Percentiles rank a stretch among this genome's conserved stretches.
These are phyloP conservation scores for Colletotrichum sp. DNA, from an alignment of 2,329 filamentous ascomycete species.

Conservation along the genomic window DNA sequence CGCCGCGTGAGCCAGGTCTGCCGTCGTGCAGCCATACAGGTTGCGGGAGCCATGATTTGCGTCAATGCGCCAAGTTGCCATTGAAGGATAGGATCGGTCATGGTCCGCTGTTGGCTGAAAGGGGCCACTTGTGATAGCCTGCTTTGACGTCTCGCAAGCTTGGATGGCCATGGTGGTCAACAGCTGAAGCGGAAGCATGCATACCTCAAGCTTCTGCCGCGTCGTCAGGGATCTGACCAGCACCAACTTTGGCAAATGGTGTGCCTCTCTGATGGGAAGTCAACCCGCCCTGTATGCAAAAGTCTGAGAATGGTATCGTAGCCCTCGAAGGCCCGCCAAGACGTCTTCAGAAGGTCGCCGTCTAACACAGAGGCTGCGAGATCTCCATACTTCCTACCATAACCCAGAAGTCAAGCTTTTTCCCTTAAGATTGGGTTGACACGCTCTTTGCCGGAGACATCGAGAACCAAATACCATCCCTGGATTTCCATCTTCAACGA, in stretches of 20 bases:
- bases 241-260: background rate
- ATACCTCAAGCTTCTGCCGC: background rate
- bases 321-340: background rate
- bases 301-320: background rate
- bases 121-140: background rate
- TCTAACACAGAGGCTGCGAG: background rate
- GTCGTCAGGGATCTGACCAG: background rate
- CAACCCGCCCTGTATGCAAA: background rate
- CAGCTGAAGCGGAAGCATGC: background rate
- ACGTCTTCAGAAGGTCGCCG: background rate
- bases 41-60: background rate
- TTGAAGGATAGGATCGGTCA: background rate
- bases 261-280: background rate
- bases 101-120: background rate
- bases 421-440: accelerated
- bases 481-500: background rate
- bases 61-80: background rate
- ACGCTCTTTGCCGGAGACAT: background rate
- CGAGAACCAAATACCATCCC: background rate
- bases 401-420: background rate
- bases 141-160: background rate
- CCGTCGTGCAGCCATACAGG: background rate
- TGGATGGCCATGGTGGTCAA: background rate
- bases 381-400: background rate
- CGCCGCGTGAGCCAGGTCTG: background rate